Evolutionary conservation across 768 basidiomycete genomes (phyloP).

Genomic region (Termitomyces sp.): DNA sequence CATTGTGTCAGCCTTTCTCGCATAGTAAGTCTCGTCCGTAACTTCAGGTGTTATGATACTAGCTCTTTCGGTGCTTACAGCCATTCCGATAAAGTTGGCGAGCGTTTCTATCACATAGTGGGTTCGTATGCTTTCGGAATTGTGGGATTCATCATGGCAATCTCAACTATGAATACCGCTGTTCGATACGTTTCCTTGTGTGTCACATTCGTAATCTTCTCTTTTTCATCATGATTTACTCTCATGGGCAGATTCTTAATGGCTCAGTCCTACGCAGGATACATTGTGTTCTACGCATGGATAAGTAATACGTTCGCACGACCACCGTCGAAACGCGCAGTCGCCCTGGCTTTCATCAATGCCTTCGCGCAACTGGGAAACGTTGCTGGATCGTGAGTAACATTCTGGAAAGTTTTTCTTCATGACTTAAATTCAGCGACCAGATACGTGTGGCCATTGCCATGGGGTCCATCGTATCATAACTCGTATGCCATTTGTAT

Average conservation of each 20-base stretch:
- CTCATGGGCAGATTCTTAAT: constrained; percentile 58
- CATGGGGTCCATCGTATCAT: constrained; percentile 68
- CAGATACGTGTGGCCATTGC: constrained; percentile 62
- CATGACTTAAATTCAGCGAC: neutral
- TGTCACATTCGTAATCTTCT: constrained; percentile 13
- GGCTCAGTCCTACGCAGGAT: constrained; percentile 70
- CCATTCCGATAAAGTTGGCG: constrained; percentile 66
- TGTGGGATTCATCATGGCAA: constrained; percentile 62
- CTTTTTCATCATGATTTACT: neutral
- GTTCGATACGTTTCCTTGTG: constrained; percentile 65
- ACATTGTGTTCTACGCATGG: constrained; percentile 60
- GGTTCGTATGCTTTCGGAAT: constrained; percentile 53
- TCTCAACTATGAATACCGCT: constrained; percentile 55
- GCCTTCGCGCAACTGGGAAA: constrained; percentile 81
- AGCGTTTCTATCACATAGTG: constrained; percentile 67
- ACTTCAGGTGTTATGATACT: neutral
- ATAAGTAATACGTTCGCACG: constrained; percentile 43
- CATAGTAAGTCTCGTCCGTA: constrained; percentile 31
- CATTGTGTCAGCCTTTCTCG: constrained; percentile 45
- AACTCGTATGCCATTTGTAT: constrained; percentile 74
- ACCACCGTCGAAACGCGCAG: constrained; percentile 84
- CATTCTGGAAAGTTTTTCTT: neutral
- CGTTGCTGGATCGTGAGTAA: constrained; percentile 71
- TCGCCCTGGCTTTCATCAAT: constrained; percentile 82
- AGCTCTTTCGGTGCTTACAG: constrained; percentile 23